Evolutionary conservation across 805 yeast species (phyloP), one percentile per base, ranked within the genome.

Genomic region (Candida methanosorbosa): DNA sequence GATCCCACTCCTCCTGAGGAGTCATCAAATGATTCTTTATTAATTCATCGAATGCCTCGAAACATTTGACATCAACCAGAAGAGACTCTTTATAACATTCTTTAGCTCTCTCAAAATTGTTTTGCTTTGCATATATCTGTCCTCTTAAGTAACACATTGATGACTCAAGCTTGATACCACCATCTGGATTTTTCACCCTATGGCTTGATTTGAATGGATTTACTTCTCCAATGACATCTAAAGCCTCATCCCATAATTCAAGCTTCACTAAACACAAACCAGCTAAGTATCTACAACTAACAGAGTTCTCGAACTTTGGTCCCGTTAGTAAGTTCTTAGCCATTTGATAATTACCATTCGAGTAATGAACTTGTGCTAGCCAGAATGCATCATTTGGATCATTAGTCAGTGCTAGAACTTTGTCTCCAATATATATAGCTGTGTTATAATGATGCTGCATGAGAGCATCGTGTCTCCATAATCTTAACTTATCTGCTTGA

Each of bases 311-410:
- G 44, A 69, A 75, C 35, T 69, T 74, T 23, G 68, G 64, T 12
- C 74, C 68, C 14, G 75, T 58, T 16, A 90, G 64, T 28, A 88
- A 57, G 42, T 78, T 78, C 34, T 86, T 72, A 2, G 94, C 96
- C 23, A 96, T 66, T 27, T 79, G 69, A 56, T 75, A 87, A 50
- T 82, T 75, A 9, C 90, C 90, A 37, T 75, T 75, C 37, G 77
- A 65, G 55, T 76, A 85, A 54, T 81, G 78, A 4, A 83, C 94
- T 60, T 90, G 96, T 0, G 95, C 96, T 21, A 90, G 66, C 96
- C 97, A 88, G 56, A 86, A 90, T 9, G 96, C 96, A 54, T 90
- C 97, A 49, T 81, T 84, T 12, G 95, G 82, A 50, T 88, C 96
- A 39, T 70, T 69, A 0, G 97, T 87, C 40, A 92, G 61, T 1